Base-by-base conservation (phyloP, 2,329 filamentous ascomycete genomes). In the Exophiala mesophila region DNA sequence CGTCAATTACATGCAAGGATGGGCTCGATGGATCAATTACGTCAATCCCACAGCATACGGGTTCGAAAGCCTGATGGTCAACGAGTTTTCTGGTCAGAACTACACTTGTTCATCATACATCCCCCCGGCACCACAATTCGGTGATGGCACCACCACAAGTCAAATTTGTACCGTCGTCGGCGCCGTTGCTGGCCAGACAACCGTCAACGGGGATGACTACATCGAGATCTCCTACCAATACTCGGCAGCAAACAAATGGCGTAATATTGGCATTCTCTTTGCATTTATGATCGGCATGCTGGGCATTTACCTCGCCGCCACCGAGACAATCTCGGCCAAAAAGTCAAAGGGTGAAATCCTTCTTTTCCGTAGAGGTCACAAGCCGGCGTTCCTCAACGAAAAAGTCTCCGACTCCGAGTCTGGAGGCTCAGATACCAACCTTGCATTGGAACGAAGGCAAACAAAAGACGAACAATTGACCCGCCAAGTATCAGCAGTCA, bases 291-390 rank as follows among this genome's bases (percentile, higher is more conserved):
- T 77, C n/a, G 74, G 79, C 57, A 82, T 85, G 64, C 67, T 80
- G 13, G 36, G 63, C 29, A 69, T 69, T 5, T 84, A 88, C 63
- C 73, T 88, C 52, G 41, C 77, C 13, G 70, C 76, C 1, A 78
- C 81, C 5, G 83, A 87, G 60, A 72, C 77, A 19, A 67, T 72
- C 40, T 67, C 69, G 2, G 80, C 83, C n/a, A 77, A 80, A 62
- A 83, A 83, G 62, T 85, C 82, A 23, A 88, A 85, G 71, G 83
- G 83, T 41, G 84, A 88, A 57, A 81, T 88, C 12, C 68, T 88
- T 4, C 73, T 88, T 20, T 88, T 88, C 70, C 80, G 80, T 44
- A 77, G 81, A 41, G 82, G 82, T 15, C 69, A 83, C 58, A 73
- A 75, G 59, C 73, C 78, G 13, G 73, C 2, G 70, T 72, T 44